These are phyloP conservation scores for Trypanosomatidae sp. DNA, from an alignment of 208 protist genomes.

Conservation along the genomic window DNA sequence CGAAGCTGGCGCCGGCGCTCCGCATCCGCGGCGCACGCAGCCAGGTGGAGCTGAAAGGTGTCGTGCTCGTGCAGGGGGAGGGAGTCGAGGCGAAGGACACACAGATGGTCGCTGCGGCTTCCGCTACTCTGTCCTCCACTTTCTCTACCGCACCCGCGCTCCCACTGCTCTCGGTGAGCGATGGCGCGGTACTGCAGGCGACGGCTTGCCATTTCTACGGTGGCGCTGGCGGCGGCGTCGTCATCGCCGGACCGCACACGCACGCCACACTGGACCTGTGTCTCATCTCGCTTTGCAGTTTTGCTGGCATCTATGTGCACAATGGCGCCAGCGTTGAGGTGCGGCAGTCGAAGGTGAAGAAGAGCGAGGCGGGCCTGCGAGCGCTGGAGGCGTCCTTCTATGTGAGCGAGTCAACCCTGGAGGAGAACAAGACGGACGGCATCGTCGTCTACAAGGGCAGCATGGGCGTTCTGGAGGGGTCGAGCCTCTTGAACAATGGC, in stretches of 20 bases:
- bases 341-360: constrained; percentile 42
- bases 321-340: constrained; percentile 32
- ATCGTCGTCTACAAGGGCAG: constrained; percentile 51
- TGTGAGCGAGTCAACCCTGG: constrained; percentile 45
- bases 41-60: constrained; percentile 34
- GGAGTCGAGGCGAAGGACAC: background rate
- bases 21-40: constrained; percentile 32
- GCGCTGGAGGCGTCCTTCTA: constrained; percentile 20
- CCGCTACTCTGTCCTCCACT: background rate
- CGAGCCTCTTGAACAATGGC: constrained; percentile 46
- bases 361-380: constrained; percentile 51
- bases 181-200: constrained; percentile 38
- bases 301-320: constrained; percentile 52
- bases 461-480: constrained; percentile 34
- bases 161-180: constrained; percentile 35
- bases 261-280: constrained; percentile 42
- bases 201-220: constrained; percentile 70
- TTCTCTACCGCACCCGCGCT: constrained; percentile 15
- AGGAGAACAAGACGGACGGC: constrained; percentile 48
- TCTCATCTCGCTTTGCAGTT: constrained; percentile 50
- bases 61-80: constrained; percentile 50
- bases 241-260: constrained; percentile 32
- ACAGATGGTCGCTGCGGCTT: background rate
- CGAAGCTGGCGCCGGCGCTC: constrained; percentile 46
- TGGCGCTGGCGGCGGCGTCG: constrained; percentile 46